Conservation (phyloP, 805 yeast genomes). For the Myxozyma sirexii region DNA sequence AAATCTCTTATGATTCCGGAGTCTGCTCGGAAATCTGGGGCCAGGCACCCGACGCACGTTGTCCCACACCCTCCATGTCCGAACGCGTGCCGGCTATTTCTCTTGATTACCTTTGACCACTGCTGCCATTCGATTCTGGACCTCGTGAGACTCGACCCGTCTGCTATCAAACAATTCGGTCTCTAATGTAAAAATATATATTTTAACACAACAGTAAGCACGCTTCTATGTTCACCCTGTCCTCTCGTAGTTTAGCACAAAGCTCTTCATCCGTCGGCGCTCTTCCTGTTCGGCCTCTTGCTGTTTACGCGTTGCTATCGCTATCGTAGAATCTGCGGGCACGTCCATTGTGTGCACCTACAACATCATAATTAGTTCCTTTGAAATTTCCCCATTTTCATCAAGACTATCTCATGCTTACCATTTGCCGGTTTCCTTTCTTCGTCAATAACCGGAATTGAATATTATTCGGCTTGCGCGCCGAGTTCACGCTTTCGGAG, state of each 20-base stretch:
- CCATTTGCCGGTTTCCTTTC: constrained; percentile 31
- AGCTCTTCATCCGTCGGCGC: constrained; percentile 30
- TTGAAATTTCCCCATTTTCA: too few species aligned
- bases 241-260: constrained; percentile 34
- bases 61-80: constrained; percentile 1
- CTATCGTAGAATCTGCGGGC: constrained; percentile 35
- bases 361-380: not conserved
- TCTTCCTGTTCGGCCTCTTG: constrained; percentile 33
- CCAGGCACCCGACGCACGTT: constrained; percentile 12
- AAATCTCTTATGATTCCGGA: not conserved
- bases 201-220: not conserved
- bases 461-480: not conserved
- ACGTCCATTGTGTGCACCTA: constrained; percentile 29
- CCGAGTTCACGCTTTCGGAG: not conserved
- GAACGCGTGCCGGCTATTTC: not conserved
- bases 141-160: too few species aligned
- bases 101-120: not conserved
- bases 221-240: not conserved
- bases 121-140: too few species aligned
- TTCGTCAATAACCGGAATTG: constrained; percentile 32
- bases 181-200: too few species aligned
- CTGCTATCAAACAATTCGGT: too few species aligned
- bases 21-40: constrained; percentile 7
- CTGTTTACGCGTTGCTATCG: constrained; percentile 33
- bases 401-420: too few species aligned